Evolutionary conservation across 2,329 filamentous ascomycete genomes (phyloP), one percentile per base, ranked within the genome.

Genomic region (Blastomyces emzantsi): DNA sequence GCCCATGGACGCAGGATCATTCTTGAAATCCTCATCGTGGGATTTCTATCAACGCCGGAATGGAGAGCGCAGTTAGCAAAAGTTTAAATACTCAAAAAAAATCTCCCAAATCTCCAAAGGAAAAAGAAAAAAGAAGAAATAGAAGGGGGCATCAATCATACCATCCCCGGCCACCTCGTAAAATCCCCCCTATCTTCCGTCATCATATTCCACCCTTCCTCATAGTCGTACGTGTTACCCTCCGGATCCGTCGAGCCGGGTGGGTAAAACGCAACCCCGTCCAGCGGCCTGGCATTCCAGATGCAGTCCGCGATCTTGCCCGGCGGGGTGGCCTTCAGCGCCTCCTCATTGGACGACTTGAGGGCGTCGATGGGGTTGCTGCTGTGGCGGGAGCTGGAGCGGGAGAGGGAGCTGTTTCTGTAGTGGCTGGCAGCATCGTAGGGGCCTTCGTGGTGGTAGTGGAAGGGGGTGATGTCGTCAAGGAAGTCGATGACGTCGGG

Each of bases 381-480:
- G 30, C n/a, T 56, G 13, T 22, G 30, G 56, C 17, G 69, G 79
- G 81, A 69, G 85, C 81, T 4, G 78, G 81, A 69, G 85, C 81
- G 3, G 78, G 28, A 30, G 28, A 2, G 2, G 28, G 81, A 69
- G 85, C 81, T 3, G 78, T 80, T 97, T 97, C 58, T 90, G 84
- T 15, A 89, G 1, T 88, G 80, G 61, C 90, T 81, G 1, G 90
- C 88, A 11, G 92, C 90, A 73, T 97, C 93, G 69, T 90, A 97
- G 0, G 93, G 93, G 0, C 93, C 92, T 67, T 88, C 90, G 70
- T 97, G 93, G 74, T 97, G 93, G 75, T 96, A 96, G 2, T 82
- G 77, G 22, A 82, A 82, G 60, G 84, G 83, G n/a, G 83, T 75
- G 2, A 82, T 79, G 62, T 79, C 81, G 72, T 96, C 93, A 1